These are phyloP conservation scores for Beauveria pseudobassiana DNA, from an alignment of 2,329 filamentous ascomycete species.

Conservation along the genomic window DNA sequence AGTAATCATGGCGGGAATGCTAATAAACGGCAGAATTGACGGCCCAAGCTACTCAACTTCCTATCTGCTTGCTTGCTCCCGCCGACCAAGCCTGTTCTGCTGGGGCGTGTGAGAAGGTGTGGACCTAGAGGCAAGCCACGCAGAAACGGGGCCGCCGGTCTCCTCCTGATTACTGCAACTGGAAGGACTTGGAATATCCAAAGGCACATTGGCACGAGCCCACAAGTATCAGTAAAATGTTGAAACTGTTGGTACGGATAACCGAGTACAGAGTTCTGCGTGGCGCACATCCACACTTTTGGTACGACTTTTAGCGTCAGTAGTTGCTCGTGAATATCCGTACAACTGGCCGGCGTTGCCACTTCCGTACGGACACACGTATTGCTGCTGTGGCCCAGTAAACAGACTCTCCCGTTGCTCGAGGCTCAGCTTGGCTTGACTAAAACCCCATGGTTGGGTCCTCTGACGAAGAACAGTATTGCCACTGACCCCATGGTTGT, in stretches of 20 bases:
- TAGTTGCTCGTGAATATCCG: background rate
- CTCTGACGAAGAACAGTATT: too few relatives aligned
- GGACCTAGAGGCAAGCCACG: background rate
- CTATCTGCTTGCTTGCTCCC: background rate
- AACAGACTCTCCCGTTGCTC: too few relatives aligned
- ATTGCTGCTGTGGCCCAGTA: too few relatives aligned
- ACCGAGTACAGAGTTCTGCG: too few relatives aligned
- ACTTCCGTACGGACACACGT: too few relatives aligned
- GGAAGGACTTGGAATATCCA: background rate
- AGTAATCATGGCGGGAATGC: background rate
- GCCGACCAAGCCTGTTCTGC: background rate
- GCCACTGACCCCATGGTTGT: background rate
- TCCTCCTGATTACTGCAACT: background rate
- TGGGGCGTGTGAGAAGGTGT: background rate
- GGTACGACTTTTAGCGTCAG: background rate
- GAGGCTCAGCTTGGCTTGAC: background rate
- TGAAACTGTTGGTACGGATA: too few relatives aligned
- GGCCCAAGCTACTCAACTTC: background rate
- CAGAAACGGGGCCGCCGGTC: background rate
- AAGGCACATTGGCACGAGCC: background rate
- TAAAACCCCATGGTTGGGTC: background rate
- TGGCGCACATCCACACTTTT: background rate
- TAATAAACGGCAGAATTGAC: background rate
- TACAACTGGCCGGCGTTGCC: background rate
- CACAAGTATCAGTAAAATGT: too few relatives aligned